Evolutionary conservation across 164 flowering plant genomes (phyloP).

Genomic region (Sextonia rubra): DNA sequence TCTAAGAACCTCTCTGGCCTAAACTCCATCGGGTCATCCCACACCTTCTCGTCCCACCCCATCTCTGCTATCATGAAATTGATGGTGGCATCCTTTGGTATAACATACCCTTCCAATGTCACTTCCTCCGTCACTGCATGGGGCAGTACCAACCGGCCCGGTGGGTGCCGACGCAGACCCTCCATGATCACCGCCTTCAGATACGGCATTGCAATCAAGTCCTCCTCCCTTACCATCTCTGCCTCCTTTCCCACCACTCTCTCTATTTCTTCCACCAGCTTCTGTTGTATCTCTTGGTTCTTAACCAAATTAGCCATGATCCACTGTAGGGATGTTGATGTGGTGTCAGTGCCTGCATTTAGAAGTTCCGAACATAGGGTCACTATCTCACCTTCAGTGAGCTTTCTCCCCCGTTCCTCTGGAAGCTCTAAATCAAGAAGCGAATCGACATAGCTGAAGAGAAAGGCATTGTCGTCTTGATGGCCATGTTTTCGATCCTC

Average conservation of each 20-base stretch:
- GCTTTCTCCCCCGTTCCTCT: constrained; percentile 36
- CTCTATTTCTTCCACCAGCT: constrained; percentile 5
- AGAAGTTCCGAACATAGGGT: constrained; percentile 33
- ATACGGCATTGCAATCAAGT: constrained; percentile 17
- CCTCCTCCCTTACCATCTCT: constrained; percentile 19
- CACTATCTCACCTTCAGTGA: constrained; percentile 28
- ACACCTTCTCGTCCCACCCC: constrained; percentile 25
- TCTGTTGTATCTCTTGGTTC: constrained; percentile 9
- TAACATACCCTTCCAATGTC: constrained; percentile 14
- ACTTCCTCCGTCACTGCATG: constrained; percentile 22
- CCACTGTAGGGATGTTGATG: constrained; percentile 32
- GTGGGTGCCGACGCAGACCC: constrained; percentile 27
- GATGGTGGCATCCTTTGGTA: constrained; percentile 15
- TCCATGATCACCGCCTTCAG: constrained; percentile 30
- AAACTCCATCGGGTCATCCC: constrained; percentile 33
- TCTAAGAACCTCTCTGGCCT: constrained; percentile 30
- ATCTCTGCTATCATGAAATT: constrained; percentile 26
- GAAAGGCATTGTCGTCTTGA: constrained; percentile 2
- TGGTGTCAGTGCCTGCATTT: constrained; percentile 32
- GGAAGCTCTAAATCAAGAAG: constrained; percentile 22
- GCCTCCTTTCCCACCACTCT: background rate
- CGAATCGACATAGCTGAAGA: constrained; percentile 24
- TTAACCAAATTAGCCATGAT: constrained; percentile 32
- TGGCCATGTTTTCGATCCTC: background rate
- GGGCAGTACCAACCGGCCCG: constrained; percentile 19